Evolutionary conservation across 208 protist species (phyloP), one percentile per base, ranked within the genome.

Genomic region (Leishmania aethiopica): DNA sequence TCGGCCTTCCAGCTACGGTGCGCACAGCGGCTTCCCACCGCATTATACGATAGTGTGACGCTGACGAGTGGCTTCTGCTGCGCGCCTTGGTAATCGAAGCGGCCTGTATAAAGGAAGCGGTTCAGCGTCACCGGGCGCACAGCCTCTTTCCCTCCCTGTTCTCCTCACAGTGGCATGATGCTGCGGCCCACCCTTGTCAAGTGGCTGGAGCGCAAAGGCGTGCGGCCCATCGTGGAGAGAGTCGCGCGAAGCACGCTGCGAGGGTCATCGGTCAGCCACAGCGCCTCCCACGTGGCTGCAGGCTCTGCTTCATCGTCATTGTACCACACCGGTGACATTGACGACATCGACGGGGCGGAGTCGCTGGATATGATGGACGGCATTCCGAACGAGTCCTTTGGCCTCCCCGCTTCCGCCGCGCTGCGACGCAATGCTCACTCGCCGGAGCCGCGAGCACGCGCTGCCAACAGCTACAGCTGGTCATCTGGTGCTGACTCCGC

Each of bases 151-250:
- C 19, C 25, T n/a, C 19, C 25, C 25, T n/a, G 0, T 25, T n/a
- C 49, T 35, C 10, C 35, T 73, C 45, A 53, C 40, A 3, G 5
- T 6, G 42, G 51, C 3, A 49, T 37, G 40, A 80, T 86, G 81
- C 67, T 84, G 35, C 86, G 88, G 72, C 86, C 75, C n/a, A 86
- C 78, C 32, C 67, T 89, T 45, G 55, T 81, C 19, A 67, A 67
- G 7, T 82, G 81, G 86, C 75, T 91, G 71, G 82, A 82, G 45
- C 76, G 78, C 40, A 84, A 72, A 69, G 55, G 49, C 1, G 72
- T 75, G 47, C 86, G 89, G 1, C 86, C 86, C 51, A 67, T 90
- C n/a, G 87, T 87, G 80, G 79, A 81, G 28, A 89, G 83, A 70
- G 79, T 83, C 0, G 49, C 73, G 25, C 79, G 81, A 35, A 7